Percentiles rank a stretch among this genome's conserved stretches.
These are phyloP conservation scores for Tetraselmis striata DNA, from an alignment of 139 green algal genomes.

Conservation along the genomic window DNA sequence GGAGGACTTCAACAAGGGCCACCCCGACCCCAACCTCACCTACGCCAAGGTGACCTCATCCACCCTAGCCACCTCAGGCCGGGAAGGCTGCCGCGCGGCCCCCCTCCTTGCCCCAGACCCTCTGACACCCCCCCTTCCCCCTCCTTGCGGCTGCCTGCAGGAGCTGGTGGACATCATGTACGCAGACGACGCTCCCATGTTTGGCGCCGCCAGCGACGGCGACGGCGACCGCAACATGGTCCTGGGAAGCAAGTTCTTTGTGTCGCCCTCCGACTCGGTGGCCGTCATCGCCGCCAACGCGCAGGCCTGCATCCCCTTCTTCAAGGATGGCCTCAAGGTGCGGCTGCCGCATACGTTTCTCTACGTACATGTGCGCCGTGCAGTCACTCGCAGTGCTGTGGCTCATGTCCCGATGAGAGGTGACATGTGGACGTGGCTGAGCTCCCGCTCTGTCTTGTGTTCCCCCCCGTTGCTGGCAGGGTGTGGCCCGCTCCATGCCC, in stretches of 20 bases:
- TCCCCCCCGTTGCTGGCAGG: conserved; percentile 40
- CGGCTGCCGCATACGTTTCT: too few relatives aligned
- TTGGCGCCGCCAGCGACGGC: conserved; percentile 83
- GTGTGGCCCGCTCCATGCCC: conserved; percentile 95
- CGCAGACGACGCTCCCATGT: conserved; percentile 56
- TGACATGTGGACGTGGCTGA: not conserved
- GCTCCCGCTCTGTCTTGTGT: not conserved
- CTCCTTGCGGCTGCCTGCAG: too few relatives aligned
- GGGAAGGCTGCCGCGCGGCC: too few relatives aligned
- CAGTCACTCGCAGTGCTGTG: not conserved
- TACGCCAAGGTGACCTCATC: conserved; percentile 73
- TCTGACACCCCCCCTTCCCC: too few relatives aligned
- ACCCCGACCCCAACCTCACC: conserved; percentile 99
- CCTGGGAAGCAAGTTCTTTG: conserved; percentile 94
- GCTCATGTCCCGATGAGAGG: too few relatives aligned
- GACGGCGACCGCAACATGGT: conserved; percentile 99
- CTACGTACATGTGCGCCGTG: not conserved
- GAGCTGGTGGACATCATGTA: conserved; percentile 93
- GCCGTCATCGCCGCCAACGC: conserved; percentile 98
- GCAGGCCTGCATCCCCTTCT: conserved; percentile 93
- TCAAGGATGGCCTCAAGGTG: conserved; percentile 90
- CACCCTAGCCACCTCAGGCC: too few relatives aligned
- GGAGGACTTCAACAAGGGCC: conserved; percentile 90
- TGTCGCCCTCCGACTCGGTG: conserved; percentile 93
- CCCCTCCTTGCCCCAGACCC: too few relatives aligned